phyloP scores from a whole-genome alignment of 371 early-diverging fungal genomes.

The Mucor racemosus region DNA sequence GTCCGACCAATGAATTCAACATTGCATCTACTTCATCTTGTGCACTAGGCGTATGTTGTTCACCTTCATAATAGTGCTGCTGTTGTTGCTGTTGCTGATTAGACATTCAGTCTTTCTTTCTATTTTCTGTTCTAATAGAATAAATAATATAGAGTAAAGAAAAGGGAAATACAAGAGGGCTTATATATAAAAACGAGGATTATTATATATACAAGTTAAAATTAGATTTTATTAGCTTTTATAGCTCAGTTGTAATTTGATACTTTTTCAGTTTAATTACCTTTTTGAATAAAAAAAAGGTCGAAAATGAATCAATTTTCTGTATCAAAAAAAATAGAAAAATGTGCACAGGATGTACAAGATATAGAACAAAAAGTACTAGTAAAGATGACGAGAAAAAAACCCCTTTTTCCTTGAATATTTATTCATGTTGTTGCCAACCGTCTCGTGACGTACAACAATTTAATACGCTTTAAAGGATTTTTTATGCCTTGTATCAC shows the following conservation, averaged over 20 bases:
- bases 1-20: conserved; percentile 26
- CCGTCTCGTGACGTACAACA: too few relatives aligned
- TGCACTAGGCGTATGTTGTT: neutral
- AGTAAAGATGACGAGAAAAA: too few relatives aligned
- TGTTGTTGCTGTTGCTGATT: conserved; percentile 10
- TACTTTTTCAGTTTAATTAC: neutral
- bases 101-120: conserved; percentile 14
- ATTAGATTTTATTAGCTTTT: neutral
- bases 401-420: too few relatives aligned
- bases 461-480: too few relatives aligned
- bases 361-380: too few relatives aligned
- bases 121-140: neutral
- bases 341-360: too few relatives aligned
- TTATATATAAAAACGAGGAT: neutral
- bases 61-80: conserved; percentile 18
- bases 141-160: neutral
- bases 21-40: conserved; percentile 26
- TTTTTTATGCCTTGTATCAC: too few relatives aligned
- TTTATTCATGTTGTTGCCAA: too few relatives aligned
- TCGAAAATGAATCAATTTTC: too few relatives aligned
- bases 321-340: too few relatives aligned
- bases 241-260: neutral
- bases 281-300: neutral
- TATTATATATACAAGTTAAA: neutral
- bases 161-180: conserved; percentile 6